These are phyloP conservation scores for Pseudocercospora fijiensis DNA, from an alignment of 2,329 filamentous ascomycete species.

Conservation along the genomic window DNA sequence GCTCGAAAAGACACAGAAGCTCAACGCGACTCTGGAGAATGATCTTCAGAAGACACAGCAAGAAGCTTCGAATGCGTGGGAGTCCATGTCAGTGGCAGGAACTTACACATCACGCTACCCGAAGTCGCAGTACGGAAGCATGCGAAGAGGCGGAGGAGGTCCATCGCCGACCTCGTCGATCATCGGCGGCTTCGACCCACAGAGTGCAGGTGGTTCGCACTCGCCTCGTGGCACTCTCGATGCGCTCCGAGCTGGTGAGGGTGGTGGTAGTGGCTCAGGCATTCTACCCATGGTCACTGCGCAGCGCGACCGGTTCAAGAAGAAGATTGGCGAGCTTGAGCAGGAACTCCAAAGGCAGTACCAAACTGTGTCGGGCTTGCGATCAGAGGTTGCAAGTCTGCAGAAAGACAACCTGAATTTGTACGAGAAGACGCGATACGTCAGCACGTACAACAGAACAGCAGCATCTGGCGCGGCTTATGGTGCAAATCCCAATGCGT, in stretches of 20 bases:
- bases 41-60: slow-evolving; percentile 86
- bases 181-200: slow-evolving; percentile 87
- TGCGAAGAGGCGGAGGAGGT: slow-evolving; percentile 67
- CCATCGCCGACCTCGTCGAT: slow-evolving; percentile 95
- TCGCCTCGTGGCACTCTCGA: slow-evolving; percentile 54
- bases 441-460: slow-evolving; percentile 84
- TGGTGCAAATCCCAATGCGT: slow-evolving; percentile 67
- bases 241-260: slow-evolving; percentile 62
- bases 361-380: slow-evolving; percentile 75
- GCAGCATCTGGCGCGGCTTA: slow-evolving; percentile 65
- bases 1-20: slow-evolving; percentile 76
- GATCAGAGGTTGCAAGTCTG: slow-evolving; percentile 85
- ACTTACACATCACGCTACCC: slow-evolving; percentile 82
- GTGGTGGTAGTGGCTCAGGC: slow-evolving; percentile 67
- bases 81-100: slow-evolving; percentile 87
- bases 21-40: slow-evolving; percentile 87
- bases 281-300: slow-evolving; percentile 98
- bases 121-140: slow-evolving; percentile 58
- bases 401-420: slow-evolving; percentile 95
- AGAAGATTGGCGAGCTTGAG: slow-evolving; percentile 88
- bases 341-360: slow-evolving; percentile 84
- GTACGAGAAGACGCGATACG: slow-evolving; percentile 96
- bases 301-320: slow-evolving; percentile 96
- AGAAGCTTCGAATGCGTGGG: slow-evolving; percentile 78
- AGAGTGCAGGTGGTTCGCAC: slow-evolving; percentile 26